Conservation (phyloP, 1,284 basidiomycete species). For the Malassezia vespertilionis region DNA sequence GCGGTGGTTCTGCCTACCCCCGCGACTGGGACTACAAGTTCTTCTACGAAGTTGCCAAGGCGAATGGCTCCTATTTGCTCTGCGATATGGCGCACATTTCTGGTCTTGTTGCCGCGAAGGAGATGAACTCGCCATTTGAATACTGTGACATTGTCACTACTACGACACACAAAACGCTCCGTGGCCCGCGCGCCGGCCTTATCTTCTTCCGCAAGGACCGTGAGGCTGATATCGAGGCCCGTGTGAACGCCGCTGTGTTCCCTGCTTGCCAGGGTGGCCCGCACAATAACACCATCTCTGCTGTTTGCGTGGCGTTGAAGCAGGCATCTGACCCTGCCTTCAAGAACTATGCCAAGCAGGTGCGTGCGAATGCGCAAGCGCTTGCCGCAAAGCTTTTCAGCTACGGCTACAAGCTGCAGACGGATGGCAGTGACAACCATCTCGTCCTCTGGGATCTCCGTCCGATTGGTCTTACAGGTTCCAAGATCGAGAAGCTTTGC, state of each 20-base stretch:
- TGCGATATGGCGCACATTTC: slow-evolving; percentile 92
- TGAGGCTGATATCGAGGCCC: slow-evolving; percentile 75
- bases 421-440: slow-evolving; percentile 93
- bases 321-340: slow-evolving; percentile 84
- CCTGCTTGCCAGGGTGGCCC: slow-evolving; percentile 99
- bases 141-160: slow-evolving; percentile 69
- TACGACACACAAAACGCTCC: slow-evolving; percentile 87
- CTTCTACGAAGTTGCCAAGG: slow-evolving; percentile 71
- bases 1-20: slow-evolving; percentile 96
- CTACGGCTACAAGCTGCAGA: slow-evolving; percentile 72
- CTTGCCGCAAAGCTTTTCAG: slow-evolving; percentile 38
- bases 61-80: slow-evolving; percentile 70
- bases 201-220: slow-evolving; percentile 98
- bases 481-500: slow-evolving; percentile 97
- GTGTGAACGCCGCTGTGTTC: slow-evolving; percentile 97
- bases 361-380: slow-evolving; percentile 56
- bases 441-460: slow-evolving; percentile 95
- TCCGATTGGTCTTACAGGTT: slow-evolving; percentile 85
- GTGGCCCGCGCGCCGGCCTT: slow-evolving; percentile 92
- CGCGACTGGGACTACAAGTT: slow-evolving; percentile 71
- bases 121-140: slow-evolving; percentile 85
- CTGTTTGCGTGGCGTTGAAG: slow-evolving; percentile 84
- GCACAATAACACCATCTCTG: slow-evolving; percentile 98
- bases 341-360: slow-evolving; percentile 86
- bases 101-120: slow-evolving; percentile 84